A percentile compares a stretch with the other conserved stretches of the same genome.
Conservation (phyloP, 2,329 filamentous ascomycete species). For the Cladosporium halotolerans region DNA sequence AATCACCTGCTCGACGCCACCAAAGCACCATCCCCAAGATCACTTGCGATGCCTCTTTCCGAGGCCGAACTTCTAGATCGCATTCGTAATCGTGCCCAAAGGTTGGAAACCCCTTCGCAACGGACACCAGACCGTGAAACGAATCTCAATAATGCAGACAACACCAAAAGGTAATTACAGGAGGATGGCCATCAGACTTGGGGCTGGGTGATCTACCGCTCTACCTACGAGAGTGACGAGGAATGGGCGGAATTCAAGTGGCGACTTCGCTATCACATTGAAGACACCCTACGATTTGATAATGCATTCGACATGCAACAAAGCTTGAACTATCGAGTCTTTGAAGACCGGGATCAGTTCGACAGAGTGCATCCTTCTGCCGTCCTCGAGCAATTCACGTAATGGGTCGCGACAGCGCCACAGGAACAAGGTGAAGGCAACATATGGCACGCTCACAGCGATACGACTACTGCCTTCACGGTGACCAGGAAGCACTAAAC, state of each 20-base stretch:
- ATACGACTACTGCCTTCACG: too few relatives aligned
- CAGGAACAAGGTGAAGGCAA: too few relatives aligned
- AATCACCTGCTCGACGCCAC: too few relatives aligned
- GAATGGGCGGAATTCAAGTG: conserved; percentile 14
- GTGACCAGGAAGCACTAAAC: too few relatives aligned
- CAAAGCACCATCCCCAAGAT: too few relatives aligned
- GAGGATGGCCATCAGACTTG: conserved; percentile 15
- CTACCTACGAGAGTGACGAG: conserved; percentile 14
- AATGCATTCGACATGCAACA: conserved; percentile 14
- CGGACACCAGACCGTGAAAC: not conserved
- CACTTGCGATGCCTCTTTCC: too few relatives aligned
- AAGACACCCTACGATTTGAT: conserved; percentile 1
- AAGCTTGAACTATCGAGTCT: conserved; percentile 10
- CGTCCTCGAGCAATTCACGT: too few relatives aligned
- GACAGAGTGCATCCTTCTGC: conserved; percentile 4
- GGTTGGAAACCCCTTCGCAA: not conserved
- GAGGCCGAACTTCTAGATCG: not conserved
- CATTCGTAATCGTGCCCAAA: not conserved
- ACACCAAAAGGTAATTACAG: conserved; percentile 15
- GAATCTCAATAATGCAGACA: conserved; percentile 8
- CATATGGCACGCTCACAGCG: too few relatives aligned
- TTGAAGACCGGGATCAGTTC: conserved; percentile 12
- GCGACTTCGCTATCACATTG: conserved; percentile 9
- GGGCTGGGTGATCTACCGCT: conserved; percentile 19
- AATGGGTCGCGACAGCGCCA: too few relatives aligned